Conservation (phyloP, 2,329 filamentous ascomycete species). For the Fusarium begoniae region DNA sequence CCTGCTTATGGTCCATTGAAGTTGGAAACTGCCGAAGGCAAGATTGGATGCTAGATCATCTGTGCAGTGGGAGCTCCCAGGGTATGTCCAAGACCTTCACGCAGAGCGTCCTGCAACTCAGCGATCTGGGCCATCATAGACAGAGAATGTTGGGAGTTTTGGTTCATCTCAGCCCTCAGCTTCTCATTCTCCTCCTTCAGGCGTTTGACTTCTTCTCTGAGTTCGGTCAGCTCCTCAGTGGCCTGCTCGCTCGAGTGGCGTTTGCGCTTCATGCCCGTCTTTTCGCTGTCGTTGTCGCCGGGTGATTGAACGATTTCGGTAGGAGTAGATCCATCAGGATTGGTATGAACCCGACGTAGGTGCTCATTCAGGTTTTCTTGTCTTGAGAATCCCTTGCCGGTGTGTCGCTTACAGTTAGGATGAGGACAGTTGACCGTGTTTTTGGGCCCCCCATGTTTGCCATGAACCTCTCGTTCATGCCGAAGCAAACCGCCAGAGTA, state of each 20-base stretch:
- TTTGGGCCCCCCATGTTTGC: slow-evolving; percentile 87
- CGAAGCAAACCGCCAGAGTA: slow-evolving; percentile 90
- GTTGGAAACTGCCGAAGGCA: not conserved
- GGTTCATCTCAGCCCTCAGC: slow-evolving; percentile 60
- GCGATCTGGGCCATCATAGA: slow-evolving; percentile 61
- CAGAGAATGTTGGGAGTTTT: slow-evolving; percentile 57
- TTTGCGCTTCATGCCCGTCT: slow-evolving; percentile 60
- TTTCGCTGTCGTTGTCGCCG: slow-evolving; percentile 59
- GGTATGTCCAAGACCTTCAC: slow-evolving; percentile 47
- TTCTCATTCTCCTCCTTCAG: slow-evolving; percentile 72
- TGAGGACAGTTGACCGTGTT: slow-evolving; percentile 89
- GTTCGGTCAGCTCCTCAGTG: slow-evolving; percentile 59
- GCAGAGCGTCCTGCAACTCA: slow-evolving; percentile 55
- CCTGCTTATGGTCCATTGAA: not conserved
- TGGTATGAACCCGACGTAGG: slow-evolving; percentile 85
- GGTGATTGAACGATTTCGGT: slow-evolving; percentile 50
- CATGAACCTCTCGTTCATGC: slow-evolving; percentile 93
- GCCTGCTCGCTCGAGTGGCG: slow-evolving; percentile 46
- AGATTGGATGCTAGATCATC: slow-evolving; percentile 48
- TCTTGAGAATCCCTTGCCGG: slow-evolving; percentile 88
- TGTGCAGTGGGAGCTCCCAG: slow-evolving; percentile 52
- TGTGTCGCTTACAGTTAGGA: slow-evolving; percentile 86
- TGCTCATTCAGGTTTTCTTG: slow-evolving; percentile 96
- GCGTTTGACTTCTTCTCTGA: slow-evolving; percentile 73
- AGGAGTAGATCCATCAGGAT: slow-evolving; percentile 51